phyloP scores from a whole-genome alignment of 805 yeast species.

The Candida easanensis region DNA sequence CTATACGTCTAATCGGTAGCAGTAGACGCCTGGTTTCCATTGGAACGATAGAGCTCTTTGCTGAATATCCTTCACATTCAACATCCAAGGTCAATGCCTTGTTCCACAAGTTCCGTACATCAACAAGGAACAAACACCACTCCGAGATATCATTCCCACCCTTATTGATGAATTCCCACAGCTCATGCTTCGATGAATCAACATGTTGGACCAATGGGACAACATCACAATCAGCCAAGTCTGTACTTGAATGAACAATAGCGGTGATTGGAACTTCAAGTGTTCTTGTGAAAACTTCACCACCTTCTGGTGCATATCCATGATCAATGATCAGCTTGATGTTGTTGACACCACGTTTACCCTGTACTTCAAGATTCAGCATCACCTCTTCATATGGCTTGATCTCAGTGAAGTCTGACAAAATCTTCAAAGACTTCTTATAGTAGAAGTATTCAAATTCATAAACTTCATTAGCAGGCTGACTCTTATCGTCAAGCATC shows the following conservation, averaged over 20 bases:
- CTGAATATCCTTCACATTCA: slow-evolving; percentile 28
- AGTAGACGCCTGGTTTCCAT: slow-evolving; percentile 56
- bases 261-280: slow-evolving; percentile 66
- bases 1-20: slow-evolving; percentile 64
- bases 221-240: slow-evolving; percentile 72
- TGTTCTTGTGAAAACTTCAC: slow-evolving; percentile 45
- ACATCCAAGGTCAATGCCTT: slow-evolving; percentile 43
- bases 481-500: slow-evolving; percentile 44
- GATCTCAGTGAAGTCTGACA: slow-evolving; percentile 23
- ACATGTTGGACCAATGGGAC: slow-evolving; percentile 48
- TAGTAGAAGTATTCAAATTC: slow-evolving; percentile 72
- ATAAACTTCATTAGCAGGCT: slow-evolving; percentile 62
- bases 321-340: slow-evolving; percentile 68
- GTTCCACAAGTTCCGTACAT: slow-evolving; percentile 79
- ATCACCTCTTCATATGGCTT: slow-evolving; percentile 38
- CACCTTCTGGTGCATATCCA: slow-evolving; percentile 37
- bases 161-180: slow-evolving; percentile 30
- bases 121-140: slow-evolving; percentile 66
- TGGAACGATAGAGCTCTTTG: slow-evolving; percentile 35
- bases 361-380: slow-evolving; percentile 57
- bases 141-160: slow-evolving; percentile 31
- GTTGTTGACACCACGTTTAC: slow-evolving; percentile 70
- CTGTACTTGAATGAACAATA: slow-evolving; percentile 71
- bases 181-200: slow-evolving; percentile 17
- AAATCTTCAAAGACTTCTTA: slow-evolving; percentile 53